These are phyloP conservation scores for Starmerella geochares DNA, from an alignment of 805 yeast genomes.

Conservation along the genomic window DNA sequence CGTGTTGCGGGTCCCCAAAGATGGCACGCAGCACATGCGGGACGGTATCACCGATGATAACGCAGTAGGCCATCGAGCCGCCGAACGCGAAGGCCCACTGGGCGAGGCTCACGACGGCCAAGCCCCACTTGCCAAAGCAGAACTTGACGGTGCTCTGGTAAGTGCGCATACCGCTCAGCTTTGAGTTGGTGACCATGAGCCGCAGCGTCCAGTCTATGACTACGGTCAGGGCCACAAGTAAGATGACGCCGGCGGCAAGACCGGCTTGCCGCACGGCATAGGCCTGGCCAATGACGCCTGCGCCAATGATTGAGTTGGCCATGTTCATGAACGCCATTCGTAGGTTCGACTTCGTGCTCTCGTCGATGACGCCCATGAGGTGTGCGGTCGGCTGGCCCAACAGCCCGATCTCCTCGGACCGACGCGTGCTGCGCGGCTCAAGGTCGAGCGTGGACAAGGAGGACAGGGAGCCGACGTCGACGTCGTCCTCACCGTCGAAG, in stretches of 20 bases:
- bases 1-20: conserved; percentile 31
- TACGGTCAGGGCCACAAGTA: conserved; percentile 49
- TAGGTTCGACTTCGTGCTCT: conserved; percentile 43
- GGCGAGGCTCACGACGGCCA: conserved; percentile 53
- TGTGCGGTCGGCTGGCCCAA: conserved; percentile 25
- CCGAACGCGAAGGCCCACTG: conserved; percentile 90
- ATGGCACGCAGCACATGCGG: conserved; percentile 75
- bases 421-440: neutral
- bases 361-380: conserved; percentile 22
- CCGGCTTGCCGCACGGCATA: conserved; percentile 79
- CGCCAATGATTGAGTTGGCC: conserved; percentile 92
- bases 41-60: conserved; percentile 87
- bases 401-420: conserved; percentile 21
- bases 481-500: neutral
- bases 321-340: conserved; percentile 91
- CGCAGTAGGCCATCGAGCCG: conserved; percentile 87
- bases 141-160: conserved; percentile 77
- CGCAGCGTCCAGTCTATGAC: conserved; percentile 80
- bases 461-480: conserved; percentile 6
- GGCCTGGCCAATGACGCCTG: conserved; percentile 92
- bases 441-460: conserved; percentile 5
- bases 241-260: conserved; percentile 56
- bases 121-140: conserved; percentile 69
- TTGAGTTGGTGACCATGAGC: conserved; percentile 71
- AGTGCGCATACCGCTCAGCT: conserved; percentile 60